Percentiles rank a stretch among this genome's conserved stretches.
Conservation (phyloP, 345 rosid species). For the Aegle marmelos region DNA sequence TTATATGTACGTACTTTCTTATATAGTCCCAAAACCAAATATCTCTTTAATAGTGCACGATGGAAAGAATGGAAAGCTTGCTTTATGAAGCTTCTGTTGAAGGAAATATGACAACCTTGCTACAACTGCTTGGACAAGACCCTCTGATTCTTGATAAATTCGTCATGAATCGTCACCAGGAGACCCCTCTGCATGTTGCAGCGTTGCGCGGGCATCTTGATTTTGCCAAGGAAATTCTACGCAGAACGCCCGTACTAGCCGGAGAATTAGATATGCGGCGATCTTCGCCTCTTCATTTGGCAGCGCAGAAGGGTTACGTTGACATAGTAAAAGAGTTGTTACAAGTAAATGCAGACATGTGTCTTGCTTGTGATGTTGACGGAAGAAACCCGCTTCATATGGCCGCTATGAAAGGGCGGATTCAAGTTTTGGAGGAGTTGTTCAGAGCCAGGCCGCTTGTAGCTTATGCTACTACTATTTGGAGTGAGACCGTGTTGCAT, state of each 20-base stretch:
- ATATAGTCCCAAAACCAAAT: not conserved
- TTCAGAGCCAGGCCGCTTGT: conserved; percentile 16
- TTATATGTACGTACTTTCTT: not conserved
- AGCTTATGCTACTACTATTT: not conserved
- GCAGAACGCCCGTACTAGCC: conserved; percentile 16
- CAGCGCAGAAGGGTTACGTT: conserved; percentile 23
- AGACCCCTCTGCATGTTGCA: conserved; percentile 18
- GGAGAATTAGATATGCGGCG: conserved; percentile 8
- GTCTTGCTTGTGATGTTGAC: conserved; percentile 12
- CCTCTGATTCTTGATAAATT: conserved; percentile 10
- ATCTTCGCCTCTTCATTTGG: conserved; percentile 24
- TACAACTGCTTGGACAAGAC: conserved; percentile 1
- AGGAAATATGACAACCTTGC: conserved; percentile 1
- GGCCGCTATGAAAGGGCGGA: conserved; percentile 25
- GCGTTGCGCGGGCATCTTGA: conserved; percentile 22
- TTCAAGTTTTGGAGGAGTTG: conserved; percentile 16
- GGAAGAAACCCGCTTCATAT: conserved; percentile 31
- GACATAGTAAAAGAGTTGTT: conserved; percentile 22
- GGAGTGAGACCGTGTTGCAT: conserved; percentile 23
- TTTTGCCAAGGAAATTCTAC: conserved; percentile 16
- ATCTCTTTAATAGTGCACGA: not conserved
- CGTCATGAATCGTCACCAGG: not conserved
- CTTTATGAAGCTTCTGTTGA: conserved; percentile 6
- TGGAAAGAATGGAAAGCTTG: not conserved
- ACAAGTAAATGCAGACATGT: conserved; percentile 15